A percentile compares a stretch with the other conserved stretches of the same genome.
Evolutionary conservation across 768 basidiomycete genomes (phyloP).

Genomic region (Suillus brevipes): DNA sequence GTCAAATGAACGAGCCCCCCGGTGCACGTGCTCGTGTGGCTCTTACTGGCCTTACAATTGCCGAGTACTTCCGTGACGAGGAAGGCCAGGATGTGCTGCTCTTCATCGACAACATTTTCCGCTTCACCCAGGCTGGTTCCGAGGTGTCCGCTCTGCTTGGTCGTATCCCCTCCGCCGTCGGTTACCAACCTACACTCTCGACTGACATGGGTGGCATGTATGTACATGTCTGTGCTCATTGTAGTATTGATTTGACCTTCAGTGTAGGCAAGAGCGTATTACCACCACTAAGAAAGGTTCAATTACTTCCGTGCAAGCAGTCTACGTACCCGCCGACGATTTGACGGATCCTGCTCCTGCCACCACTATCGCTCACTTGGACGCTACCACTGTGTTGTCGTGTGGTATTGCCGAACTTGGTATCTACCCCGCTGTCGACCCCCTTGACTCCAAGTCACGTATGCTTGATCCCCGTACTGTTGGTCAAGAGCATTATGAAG

Average conservation of each 20-base stretch:
- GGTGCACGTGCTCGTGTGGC: constrained; percentile 99
- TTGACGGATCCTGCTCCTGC: constrained; percentile 99
- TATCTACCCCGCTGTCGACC: constrained; percentile 99
- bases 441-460: constrained; percentile 98
- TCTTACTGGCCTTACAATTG: constrained; percentile 97
- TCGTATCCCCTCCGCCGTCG: constrained; percentile 99
- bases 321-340: constrained; percentile 99
- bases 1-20: constrained; percentile 99
- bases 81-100: constrained; percentile 99
- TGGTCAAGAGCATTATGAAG: constrained; percentile 91
- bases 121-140: constrained; percentile 99
- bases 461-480: constrained; percentile 99
- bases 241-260: constrained; percentile 10
- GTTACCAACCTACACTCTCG: constrained; percentile 99
- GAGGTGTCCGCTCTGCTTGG: constrained; percentile 99
- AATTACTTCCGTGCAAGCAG: constrained; percentile 99
- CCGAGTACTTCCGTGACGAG: constrained; percentile 99
- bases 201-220: constrained; percentile 99
- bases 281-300: constrained; percentile 99
- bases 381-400: constrained; percentile 98
- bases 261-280: constrained; percentile 93
- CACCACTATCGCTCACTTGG: constrained; percentile 99
- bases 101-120: constrained; percentile 99
- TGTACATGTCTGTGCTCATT: constrained; percentile 29
- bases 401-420: constrained; percentile 98